These are phyloP conservation scores for Triticum timopheevii DNA, from an alignment of 176 grass and related monocot genomes.

Conservation along the genomic window DNA sequence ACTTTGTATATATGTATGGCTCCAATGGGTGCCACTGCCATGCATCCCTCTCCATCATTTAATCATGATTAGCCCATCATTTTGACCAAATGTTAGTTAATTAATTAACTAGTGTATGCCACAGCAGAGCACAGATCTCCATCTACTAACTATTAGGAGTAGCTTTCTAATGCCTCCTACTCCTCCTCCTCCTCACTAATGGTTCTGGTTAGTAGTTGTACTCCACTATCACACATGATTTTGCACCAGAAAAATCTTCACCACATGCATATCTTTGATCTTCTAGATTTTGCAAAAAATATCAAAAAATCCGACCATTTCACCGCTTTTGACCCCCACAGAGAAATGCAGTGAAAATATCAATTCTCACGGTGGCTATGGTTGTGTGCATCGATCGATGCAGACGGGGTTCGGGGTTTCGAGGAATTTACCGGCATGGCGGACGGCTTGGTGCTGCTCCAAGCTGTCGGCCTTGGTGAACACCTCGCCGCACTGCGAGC, in stretches of 20 bases:
- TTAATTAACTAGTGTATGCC: neutral
- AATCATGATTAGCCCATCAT: conserved; percentile 17
- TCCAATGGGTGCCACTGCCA: neutral
- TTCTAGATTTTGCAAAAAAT: too few species aligned
- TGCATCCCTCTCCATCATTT: neutral
- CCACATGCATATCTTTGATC: neutral
- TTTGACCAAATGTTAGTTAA: neutral
- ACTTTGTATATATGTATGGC: neutral
- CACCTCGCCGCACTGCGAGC: conserved; percentile 80
- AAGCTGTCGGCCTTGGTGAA: conserved; percentile 83
- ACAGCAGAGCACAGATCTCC: conserved; percentile 16
- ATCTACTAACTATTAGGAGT: neutral
- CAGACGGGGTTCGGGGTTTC: neutral
- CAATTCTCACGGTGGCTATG: too few species aligned
- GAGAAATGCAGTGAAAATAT: too few species aligned
- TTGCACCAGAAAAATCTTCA: neutral
- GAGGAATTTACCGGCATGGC: conserved; percentile 67
- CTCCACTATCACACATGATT: neutral
- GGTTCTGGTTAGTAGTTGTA: neutral
- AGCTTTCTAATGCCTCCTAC: neutral
- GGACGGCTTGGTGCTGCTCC: conserved; percentile 79
- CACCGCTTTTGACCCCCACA: too few species aligned
- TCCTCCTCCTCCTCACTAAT: neutral
- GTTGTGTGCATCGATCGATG: neutral
- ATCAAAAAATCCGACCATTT: too few species aligned